phyloP scores from a whole-genome alignment of 345 rosid species.

The Camelina sativa region DNA sequence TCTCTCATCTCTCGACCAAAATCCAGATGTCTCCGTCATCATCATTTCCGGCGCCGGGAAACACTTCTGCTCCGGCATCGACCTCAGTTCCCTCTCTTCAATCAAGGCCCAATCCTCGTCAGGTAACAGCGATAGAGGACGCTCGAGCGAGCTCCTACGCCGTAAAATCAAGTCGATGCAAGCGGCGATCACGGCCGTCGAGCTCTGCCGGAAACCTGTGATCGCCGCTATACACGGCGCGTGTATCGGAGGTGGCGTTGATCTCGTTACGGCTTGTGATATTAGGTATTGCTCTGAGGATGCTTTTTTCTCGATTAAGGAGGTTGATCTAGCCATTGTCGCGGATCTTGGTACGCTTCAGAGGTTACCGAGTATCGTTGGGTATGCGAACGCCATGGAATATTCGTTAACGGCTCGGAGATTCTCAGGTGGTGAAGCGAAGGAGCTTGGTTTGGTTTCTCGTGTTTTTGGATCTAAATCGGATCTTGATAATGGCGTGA shows the following conservation, averaged over 20 bases:
- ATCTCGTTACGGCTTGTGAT: constrained; percentile 78
- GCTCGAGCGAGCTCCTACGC: constrained; percentile 56
- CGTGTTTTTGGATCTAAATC: constrained; percentile 63
- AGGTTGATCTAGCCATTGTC: constrained; percentile 76
- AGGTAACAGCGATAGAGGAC: constrained; percentile 51
- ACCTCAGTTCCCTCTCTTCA: constrained; percentile 52
- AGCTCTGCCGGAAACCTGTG: constrained; percentile 81
- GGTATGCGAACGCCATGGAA: constrained; percentile 71
- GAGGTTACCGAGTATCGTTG: constrained; percentile 76
- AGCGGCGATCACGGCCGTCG: constrained; percentile 74
- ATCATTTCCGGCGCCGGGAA: constrained; percentile 70
- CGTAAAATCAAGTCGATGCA: constrained; percentile 66
- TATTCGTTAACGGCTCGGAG: constrained; percentile 72
- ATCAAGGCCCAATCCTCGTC: constrained; percentile 27
- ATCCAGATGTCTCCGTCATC: constrained; percentile 58
- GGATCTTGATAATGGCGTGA: constrained; percentile 61
- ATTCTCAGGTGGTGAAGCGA: constrained; percentile 70
- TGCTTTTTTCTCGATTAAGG: constrained; percentile 76
- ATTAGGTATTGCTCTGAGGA: constrained; percentile 67
- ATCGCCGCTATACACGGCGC: constrained; percentile 75
- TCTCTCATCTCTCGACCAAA: constrained; percentile 61
- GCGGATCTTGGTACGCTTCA: constrained; percentile 93
- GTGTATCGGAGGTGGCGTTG: constrained; percentile 78
- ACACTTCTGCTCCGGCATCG: constrained; percentile 86
- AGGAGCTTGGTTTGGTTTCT: constrained; percentile 74